These are phyloP conservation scores for Collybiopsis luxurians DNA, from an alignment of 768 basidiomycete genomes.

Conservation along the genomic window DNA sequence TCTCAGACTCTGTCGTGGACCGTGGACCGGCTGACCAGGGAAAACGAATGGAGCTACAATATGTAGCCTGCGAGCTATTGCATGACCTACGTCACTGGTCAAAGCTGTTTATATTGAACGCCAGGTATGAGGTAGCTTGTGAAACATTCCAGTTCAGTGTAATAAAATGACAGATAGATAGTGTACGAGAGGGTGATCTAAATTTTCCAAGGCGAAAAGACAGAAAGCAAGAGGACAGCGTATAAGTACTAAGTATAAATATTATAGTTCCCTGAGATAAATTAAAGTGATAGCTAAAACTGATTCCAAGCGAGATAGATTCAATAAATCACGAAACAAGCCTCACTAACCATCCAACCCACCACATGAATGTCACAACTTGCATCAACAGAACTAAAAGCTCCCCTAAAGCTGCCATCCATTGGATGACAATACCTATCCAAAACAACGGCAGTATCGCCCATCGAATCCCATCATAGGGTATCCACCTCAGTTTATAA, in stretches of 20 bases:
- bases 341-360: slow-evolving; percentile 69
- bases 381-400: slow-evolving; percentile 56
- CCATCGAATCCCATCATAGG: slow-evolving; percentile 53
- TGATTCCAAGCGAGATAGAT: slow-evolving; percentile 2
- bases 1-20: too few species aligned
- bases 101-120: neutral
- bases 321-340: slow-evolving; percentile 33
- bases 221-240: too few species aligned
- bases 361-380: slow-evolving; percentile 63
- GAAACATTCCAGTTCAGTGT: neutral
- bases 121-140: neutral
- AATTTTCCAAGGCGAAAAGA: too few species aligned
- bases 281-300: neutral
- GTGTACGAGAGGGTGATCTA: too few species aligned
- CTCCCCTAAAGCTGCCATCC: slow-evolving; percentile 64
- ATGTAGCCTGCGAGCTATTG: too few species aligned
- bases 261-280: neutral
- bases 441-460: slow-evolving; percentile 57
- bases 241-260: too few species aligned
- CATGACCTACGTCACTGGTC: too few species aligned
- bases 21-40: too few species aligned
- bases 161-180: neutral
- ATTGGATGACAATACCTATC: slow-evolving; percentile 63
- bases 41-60: too few species aligned
- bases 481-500: slow-evolving; percentile 55